Conservation (phyloP, 139 green algal species). For the Protoeuglena noctilucae region DNA sequence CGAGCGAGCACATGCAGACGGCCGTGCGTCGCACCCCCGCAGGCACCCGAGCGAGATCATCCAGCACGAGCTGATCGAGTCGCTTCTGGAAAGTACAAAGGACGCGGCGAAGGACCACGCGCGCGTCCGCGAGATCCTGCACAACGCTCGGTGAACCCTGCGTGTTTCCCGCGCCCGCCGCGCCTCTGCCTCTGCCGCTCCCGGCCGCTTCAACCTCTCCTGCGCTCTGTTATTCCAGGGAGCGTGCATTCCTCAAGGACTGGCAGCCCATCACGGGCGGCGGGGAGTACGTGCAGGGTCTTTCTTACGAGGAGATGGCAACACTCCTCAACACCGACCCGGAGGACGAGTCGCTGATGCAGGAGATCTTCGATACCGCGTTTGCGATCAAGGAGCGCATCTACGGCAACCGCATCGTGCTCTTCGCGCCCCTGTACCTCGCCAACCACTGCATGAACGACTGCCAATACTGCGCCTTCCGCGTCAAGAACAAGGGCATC, state of each 20-base stretch:
- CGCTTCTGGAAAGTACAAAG: conserved; percentile 24
- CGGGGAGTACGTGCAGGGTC: conserved; percentile 18
- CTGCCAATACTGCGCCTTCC: conserved; percentile 54
- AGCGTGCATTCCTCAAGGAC: conserved; percentile 29
- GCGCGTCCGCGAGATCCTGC: conserved; percentile 25
- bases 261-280: not conserved
- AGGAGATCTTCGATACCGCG: conserved; percentile 41
- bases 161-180: too few species aligned
- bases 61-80: conserved; percentile 21
- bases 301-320: conserved; percentile 39
- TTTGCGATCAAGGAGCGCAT: conserved; percentile 51
- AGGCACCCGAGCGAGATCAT: conserved; percentile 23
- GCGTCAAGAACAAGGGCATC: conserved; percentile 33
- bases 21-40: too few species aligned
- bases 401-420: conserved; percentile 56
- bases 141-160: too few species aligned
- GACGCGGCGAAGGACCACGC: conserved; percentile 20
- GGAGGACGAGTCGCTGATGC: conserved; percentile 22
- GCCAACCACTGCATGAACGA: conserved; percentile 55
- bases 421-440: conserved; percentile 50
- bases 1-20: too few species aligned
- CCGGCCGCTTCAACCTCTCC: too few species aligned
- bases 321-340: conserved; percentile 49
- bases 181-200: too few species aligned
- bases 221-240: too few species aligned